Evolutionary conservation across 1,139 yeast species (phyloP), one percentile per base, ranked within the genome.

Genomic region (Yamadazyma atlantica): DNA sequence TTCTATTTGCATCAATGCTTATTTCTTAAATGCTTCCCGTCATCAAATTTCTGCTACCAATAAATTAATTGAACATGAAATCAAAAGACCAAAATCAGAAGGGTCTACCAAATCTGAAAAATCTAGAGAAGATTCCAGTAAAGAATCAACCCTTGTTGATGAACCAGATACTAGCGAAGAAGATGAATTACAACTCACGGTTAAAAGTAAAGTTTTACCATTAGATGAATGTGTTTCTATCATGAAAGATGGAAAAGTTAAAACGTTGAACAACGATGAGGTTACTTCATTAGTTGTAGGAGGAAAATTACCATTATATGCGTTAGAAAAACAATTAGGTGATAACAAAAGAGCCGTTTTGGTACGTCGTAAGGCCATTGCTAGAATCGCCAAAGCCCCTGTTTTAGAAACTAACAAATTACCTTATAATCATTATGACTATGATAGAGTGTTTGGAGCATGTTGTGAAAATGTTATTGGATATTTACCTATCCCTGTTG

Each of bases 391-490:
- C 9, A 75, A 80, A 48, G 90, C 95, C 16, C 90, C 96, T 41
- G 82, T 85, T 15, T 73, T 92, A 45, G 85, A 83, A 49, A 62
- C 83, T 4, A 71, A 78, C 29, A 77, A 79, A 49, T 72, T 92
- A 49, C 99, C 99, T 14, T 88, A 80, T 61, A 68, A 73, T 45
- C 69, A 80, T 55, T 92, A 92, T 59, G 97, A 94, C 60, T 94
- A 89, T 58, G 95, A 90, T 57, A 81, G 97, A 52, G 98, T 94
- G 10, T 82, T 90, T 58, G 98, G 98, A 48, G 97, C 98, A 9
- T 92, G 99, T 68, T 92, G 99, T 71, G 99, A 92, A 64, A 92
- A 92, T 58, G 98, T 92, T 42, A 86, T 92, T 62, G 99, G 98
- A 29, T 92, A 75, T 58, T 80, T 90, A 81, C 99, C 98, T 24